These are phyloP conservation scores for Salmacisia buchloeana DNA, from an alignment of 1,284 basidiomycete genomes.

Conservation along the genomic window DNA sequence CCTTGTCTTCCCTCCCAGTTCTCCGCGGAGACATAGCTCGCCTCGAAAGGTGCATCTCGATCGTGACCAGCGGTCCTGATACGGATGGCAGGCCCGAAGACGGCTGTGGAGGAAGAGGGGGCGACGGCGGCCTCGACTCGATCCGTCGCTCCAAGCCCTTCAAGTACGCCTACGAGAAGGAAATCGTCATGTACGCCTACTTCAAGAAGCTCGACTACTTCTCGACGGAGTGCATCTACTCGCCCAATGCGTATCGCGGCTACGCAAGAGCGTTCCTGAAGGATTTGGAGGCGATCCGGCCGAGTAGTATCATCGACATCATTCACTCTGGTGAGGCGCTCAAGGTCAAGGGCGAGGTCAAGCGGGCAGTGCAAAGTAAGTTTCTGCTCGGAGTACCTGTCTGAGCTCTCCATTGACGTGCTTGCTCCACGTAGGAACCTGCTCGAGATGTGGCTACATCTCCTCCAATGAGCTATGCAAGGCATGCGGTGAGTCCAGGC, in stretches of 20 bases:
- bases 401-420: neutral
- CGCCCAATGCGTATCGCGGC: slow-evolving; percentile 86
- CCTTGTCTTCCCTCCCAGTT: slow-evolving; percentile 61
- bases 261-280: slow-evolving; percentile 91
- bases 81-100: slow-evolving; percentile 13
- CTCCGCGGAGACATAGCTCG: slow-evolving; percentile 95
- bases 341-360: slow-evolving; percentile 30
- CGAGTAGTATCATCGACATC: slow-evolving; percentile 93
- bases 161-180: slow-evolving; percentile 97
- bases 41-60: slow-evolving; percentile 84
- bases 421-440: slow-evolving; percentile 13
- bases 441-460: slow-evolving; percentile 48
- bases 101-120: slow-evolving; percentile 59
- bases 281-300: slow-evolving; percentile 85
- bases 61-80: slow-evolving; percentile 70
- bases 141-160: slow-evolving; percentile 97
- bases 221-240: slow-evolving; percentile 98
- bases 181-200: slow-evolving; percentile 99
- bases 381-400: neutral
- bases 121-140: neutral
- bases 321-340: slow-evolving; percentile 58
- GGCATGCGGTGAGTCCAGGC: slow-evolving; percentile 33
- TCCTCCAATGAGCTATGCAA: slow-evolving; percentile 47
- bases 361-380: slow-evolving; percentile 33
- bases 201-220: slow-evolving; percentile 95